Percentiles rank a stretch among this genome's conserved stretches.
These are phyloP conservation scores for Populus trichocarpa DNA, from an alignment of 441 rosid species.

Conservation along the genomic window DNA sequence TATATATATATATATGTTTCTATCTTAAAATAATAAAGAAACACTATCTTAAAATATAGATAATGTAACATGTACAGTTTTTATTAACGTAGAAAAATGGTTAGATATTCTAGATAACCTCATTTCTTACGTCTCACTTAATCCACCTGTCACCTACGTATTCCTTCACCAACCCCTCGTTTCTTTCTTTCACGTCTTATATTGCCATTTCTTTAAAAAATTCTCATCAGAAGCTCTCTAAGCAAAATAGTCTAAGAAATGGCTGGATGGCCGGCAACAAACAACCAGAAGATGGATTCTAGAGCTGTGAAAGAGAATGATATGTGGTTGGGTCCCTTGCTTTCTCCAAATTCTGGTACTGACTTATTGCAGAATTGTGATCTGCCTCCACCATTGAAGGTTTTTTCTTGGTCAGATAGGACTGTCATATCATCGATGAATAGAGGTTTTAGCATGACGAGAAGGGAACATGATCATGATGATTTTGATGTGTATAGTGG, in stretches of 20 bases:
- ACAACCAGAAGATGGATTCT: slow-evolving; percentile 12
- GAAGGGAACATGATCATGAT: background rate
- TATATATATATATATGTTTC: too few species aligned
- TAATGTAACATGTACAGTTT: background rate
- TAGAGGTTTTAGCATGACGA: slow-evolving; percentile 18
- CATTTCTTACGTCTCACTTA: slow-evolving; percentile 27
- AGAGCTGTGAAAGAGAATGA: slow-evolving; percentile 22
- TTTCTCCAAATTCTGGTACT: slow-evolving; percentile 27
- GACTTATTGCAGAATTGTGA: slow-evolving; percentile 60
- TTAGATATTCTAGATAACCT: too few species aligned
- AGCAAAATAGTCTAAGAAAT: slow-evolving; percentile 3
- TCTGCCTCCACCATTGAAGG: slow-evolving; percentile 57
- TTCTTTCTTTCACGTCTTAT: slow-evolving; percentile 17
- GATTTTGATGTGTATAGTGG: slow-evolving; percentile 4
- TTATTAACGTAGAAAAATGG: background rate
- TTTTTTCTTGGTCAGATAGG: slow-evolving; percentile 36
- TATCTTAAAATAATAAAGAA: too few species aligned
- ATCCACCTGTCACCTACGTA: background rate
- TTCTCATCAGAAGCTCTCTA: background rate
- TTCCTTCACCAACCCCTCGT: slow-evolving; percentile 21
- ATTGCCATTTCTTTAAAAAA: background rate
- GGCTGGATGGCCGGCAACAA: slow-evolving; percentile 30
- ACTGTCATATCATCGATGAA: slow-evolving; percentile 24
- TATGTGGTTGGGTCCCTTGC: slow-evolving; percentile 23
- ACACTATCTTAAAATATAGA: background rate